Percentiles rank a stretch among this genome's conserved stretches.
These are phyloP conservation scores for Monosporascus ibericus DNA, from an alignment of 2,329 filamentous ascomycete species.

Conservation along the genomic window DNA sequence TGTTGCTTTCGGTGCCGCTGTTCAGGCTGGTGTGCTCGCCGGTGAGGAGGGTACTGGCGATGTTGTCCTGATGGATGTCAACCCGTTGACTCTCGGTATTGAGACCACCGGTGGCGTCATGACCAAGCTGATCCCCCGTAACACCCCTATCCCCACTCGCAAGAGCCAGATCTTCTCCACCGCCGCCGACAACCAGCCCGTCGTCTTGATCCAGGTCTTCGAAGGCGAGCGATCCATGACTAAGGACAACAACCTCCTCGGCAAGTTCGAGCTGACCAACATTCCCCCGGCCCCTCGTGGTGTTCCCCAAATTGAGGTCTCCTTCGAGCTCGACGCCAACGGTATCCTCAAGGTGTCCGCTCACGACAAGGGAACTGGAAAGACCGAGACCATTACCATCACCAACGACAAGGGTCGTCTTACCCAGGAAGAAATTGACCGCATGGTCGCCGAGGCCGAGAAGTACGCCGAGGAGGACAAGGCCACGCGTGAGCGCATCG, in stretches of 20 bases:
- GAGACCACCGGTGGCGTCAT: slow-evolving; percentile 97
- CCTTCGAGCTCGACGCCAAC: slow-evolving; percentile 96
- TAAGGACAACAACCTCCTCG: slow-evolving; percentile 94
- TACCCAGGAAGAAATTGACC: slow-evolving; percentile 93
- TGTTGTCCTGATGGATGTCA: slow-evolving; percentile 93
- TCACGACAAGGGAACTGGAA: slow-evolving; percentile 96
- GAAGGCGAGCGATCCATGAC: slow-evolving; percentile 93
- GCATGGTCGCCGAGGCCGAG: slow-evolving; percentile 98
- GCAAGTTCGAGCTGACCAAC: slow-evolving; percentile 96
- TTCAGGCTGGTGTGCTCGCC: slow-evolving; percentile 92
- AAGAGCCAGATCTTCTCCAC: slow-evolving; percentile 99
- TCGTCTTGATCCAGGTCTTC: slow-evolving; percentile 90
- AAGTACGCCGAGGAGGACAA: slow-evolving; percentile 99
- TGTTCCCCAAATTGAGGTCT: slow-evolving; percentile 96
- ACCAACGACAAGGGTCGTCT: slow-evolving; percentile 99
- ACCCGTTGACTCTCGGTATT: slow-evolving; percentile 92
- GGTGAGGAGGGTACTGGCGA: slow-evolving; percentile 77
- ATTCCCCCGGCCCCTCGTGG: slow-evolving; percentile 94
- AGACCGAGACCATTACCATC: slow-evolving; percentile 95
- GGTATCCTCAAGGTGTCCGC: slow-evolving; percentile 96
- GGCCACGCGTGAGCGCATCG: slow-evolving; percentile 93
- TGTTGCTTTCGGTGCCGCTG: slow-evolving; percentile 94
- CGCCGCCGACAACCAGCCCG: slow-evolving; percentile 92
- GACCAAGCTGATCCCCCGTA: slow-evolving; percentile 92
- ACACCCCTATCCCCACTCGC: slow-evolving; percentile 90